Percentiles rank a stretch among this genome's conserved stretches.
Conservation (phyloP, 2,329 filamentous ascomycete species). For the Cercospora janseana region DNA sequence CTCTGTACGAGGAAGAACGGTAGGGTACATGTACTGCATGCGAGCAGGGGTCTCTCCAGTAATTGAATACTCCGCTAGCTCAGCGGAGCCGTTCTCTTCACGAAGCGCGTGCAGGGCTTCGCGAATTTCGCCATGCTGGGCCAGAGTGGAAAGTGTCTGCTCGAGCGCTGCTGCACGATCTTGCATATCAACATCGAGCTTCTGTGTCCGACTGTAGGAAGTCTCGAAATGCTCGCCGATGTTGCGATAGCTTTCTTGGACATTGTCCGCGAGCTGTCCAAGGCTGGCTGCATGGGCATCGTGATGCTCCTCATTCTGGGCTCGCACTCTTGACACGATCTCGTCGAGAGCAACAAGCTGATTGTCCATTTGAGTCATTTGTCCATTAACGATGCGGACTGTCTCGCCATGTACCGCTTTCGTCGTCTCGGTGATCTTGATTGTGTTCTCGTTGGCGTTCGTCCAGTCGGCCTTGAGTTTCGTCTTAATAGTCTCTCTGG, state of each 20-base stretch:
- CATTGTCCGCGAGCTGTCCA: slow-evolving; percentile 62
- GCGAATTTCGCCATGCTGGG: slow-evolving; percentile 56
- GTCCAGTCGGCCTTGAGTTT: slow-evolving; percentile 86
- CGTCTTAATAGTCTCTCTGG: slow-evolving; percentile 73
- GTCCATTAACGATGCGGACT: slow-evolving; percentile 81
- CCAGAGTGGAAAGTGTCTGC: slow-evolving; percentile 61
- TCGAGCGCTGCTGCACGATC: slow-evolving; percentile 58
- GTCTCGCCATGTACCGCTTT: slow-evolving; percentile 89
- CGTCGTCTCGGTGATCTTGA: slow-evolving; percentile 78
- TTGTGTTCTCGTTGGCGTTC: slow-evolving; percentile 73
- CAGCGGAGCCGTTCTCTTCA: slow-evolving; percentile 61
- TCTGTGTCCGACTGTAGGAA: slow-evolving; percentile 65
- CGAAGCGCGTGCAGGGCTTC: slow-evolving; percentile 71
- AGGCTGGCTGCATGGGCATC: slow-evolving; percentile 66
- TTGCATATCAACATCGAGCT: slow-evolving; percentile 67
- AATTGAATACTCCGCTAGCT: slow-evolving; percentile 74
- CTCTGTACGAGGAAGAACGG: slow-evolving; percentile 72
- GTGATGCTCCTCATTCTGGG: slow-evolving; percentile 77
- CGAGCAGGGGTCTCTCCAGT: slow-evolving; percentile 87
- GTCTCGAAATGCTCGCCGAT: slow-evolving; percentile 69
- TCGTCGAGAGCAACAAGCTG: slow-evolving; percentile 89
- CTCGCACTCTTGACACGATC: slow-evolving; percentile 78
- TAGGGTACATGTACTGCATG: slow-evolving; percentile 75
- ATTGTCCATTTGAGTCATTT: slow-evolving; percentile 80
- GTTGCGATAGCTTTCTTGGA: slow-evolving; percentile 69